Percentiles rank a stretch among this genome's conserved stretches.
phyloP scores from a whole-genome alignment of 495 filamentous ascomycete species.

The Hyaloscypha finlandica region DNA sequence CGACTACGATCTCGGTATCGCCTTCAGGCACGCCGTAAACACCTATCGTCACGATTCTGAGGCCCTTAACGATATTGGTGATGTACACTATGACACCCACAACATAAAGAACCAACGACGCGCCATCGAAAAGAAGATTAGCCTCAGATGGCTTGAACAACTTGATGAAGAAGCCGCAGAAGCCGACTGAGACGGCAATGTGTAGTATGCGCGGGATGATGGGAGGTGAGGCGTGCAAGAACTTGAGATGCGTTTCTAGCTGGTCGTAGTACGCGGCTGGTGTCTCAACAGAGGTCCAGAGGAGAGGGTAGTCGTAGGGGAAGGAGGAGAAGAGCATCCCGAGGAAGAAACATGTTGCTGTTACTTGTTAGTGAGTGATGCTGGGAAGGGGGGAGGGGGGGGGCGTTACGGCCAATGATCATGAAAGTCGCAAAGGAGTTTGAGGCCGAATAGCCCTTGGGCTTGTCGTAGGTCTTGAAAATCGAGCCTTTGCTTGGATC shows the following conservation, averaged over 20 bases:
- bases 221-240: constrained; percentile 83
- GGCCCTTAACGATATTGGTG: constrained; percentile 91
- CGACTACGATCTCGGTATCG: constrained; percentile 52
- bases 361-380: constrained; percentile 12
- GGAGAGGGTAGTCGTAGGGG: constrained; percentile 96
- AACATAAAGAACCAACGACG: constrained; percentile 86
- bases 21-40: constrained; percentile 51
- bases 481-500: constrained; percentile 32
- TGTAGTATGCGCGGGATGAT: constrained; percentile 91
- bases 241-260: constrained; percentile 82
- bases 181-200: constrained; percentile 85
- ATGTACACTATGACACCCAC: constrained; percentile 89
- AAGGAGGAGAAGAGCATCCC: constrained; percentile 97
- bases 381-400: not conserved
- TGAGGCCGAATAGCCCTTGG: constrained; percentile 37
- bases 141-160: constrained; percentile 88
- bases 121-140: constrained; percentile 96
- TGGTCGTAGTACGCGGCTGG: constrained; percentile 69
- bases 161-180: constrained; percentile 89
- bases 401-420: constrained; percentile 83
- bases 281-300: constrained; percentile 76
- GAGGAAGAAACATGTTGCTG: constrained; percentile 72
- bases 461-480: constrained; percentile 35
- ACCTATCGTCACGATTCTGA: constrained; percentile 71
- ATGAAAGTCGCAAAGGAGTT: constrained; percentile 86